phyloP scores from a whole-genome alignment of 228 moss, liverwort and hornwort species.

The Sphagnum fallax region DNA sequence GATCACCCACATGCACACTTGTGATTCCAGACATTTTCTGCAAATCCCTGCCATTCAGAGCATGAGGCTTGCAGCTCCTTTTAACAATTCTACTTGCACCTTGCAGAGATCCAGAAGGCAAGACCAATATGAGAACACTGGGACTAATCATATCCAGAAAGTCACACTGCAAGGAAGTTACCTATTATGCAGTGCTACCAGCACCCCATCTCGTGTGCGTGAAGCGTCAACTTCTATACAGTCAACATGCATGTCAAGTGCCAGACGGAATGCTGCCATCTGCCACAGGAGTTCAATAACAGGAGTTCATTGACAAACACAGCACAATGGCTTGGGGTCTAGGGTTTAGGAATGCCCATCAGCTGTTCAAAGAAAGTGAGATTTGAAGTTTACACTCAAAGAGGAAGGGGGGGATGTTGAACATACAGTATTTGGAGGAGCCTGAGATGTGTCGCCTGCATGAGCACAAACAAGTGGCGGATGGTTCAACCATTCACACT shows the following conservation, averaged over 20 bases:
- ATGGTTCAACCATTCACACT: slow-evolving; percentile 71
- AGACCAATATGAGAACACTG: background rate
- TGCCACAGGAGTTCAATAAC: slow-evolving; percentile 14
- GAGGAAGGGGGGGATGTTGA: background rate
- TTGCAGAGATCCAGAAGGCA: too few relatives aligned
- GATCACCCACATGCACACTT: slow-evolving; percentile 59
- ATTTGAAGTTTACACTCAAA: too few relatives aligned
- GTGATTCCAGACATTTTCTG: slow-evolving; percentile 48
- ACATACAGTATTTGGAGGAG: slow-evolving; percentile 91
- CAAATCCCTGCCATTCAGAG: slow-evolving; percentile 69
- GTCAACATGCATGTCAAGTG: slow-evolving; percentile 73
- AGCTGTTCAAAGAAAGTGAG: background rate
- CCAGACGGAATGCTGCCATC: slow-evolving; percentile 78
- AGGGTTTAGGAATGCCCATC: too few relatives aligned
- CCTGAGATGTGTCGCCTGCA: slow-evolving; percentile 82
- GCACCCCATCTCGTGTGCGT: slow-evolving; percentile 75
- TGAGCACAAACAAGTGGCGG: slow-evolving; percentile 95
- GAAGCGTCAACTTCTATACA: slow-evolving; percentile 97
- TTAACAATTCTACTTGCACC: background rate
- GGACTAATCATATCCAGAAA: background rate
- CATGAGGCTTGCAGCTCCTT: slow-evolving; percentile 17
- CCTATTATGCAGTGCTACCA: slow-evolving; percentile 96
- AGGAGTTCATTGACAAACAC: too few relatives aligned
- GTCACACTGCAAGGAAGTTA: slow-evolving; percentile 12
- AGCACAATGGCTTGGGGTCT: background rate